A percentile compares a stretch with the other conserved stretches of the same genome.
phyloP scores from a whole-genome alignment of 495 filamentous ascomycete genomes.

The Penicillium herquei region DNA sequence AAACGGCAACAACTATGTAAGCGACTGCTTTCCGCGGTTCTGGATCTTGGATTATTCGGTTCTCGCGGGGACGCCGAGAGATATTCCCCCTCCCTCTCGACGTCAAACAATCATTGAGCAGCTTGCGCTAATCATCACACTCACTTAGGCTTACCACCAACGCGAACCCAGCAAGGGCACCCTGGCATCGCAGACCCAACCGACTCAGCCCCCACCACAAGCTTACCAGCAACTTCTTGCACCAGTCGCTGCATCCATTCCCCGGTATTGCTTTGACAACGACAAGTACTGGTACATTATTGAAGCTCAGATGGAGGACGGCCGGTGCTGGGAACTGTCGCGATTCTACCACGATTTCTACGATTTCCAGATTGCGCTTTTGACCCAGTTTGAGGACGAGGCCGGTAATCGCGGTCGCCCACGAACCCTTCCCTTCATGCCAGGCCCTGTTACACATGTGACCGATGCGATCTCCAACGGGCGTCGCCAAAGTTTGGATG shows the following conservation, averaged over 20 bases:
- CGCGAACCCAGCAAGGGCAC: constrained; percentile 46
- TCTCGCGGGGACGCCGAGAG: no score
- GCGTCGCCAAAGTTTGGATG: constrained; percentile 84
- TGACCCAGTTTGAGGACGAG: constrained; percentile 91
- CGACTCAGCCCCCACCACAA: constrained; percentile 26
- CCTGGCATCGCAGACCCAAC: constrained; percentile 25
- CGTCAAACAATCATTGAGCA: not conserved
- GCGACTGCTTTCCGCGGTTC: no score
- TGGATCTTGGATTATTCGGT: no score
- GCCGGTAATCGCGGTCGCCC: constrained; percentile 77
- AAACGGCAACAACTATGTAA: constrained; percentile 48
- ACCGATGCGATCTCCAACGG: constrained; percentile 96
- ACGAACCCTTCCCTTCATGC: constrained; percentile 95
- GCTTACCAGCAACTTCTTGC: constrained; percentile 43
- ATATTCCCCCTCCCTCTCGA: no score
- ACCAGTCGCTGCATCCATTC: constrained; percentile 78
- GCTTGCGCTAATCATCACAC: not conserved
- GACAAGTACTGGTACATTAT: constrained; percentile 99
- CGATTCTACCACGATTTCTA: constrained; percentile 98
- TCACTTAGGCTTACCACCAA: constrained; percentile 42
- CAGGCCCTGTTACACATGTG: constrained; percentile 94
- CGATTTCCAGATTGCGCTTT: constrained; percentile 93
- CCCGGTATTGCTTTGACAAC: constrained; percentile 92
- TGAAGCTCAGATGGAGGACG: constrained; percentile 87
- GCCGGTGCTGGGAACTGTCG: constrained; percentile 85